Evolutionary conservation across 805 yeast genomes (phyloP), one percentile per base, ranked within the genome.

Genomic region (Peterozyma xylosa): DNA sequence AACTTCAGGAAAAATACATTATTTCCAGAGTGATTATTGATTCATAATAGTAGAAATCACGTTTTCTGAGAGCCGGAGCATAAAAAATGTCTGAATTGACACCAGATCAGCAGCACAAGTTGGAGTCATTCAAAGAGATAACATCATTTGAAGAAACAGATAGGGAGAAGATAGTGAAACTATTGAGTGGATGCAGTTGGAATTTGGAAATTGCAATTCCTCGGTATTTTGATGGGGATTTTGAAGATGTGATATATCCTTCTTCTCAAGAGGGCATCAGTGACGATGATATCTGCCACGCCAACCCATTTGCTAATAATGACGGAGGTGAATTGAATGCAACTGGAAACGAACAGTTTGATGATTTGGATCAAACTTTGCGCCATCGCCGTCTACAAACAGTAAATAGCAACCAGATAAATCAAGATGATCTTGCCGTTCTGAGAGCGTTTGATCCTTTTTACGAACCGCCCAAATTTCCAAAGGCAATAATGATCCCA

Each of bases 121-220:
- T 77, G 45, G 62, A 64, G 35, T 72, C 72, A 42, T 78, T 78
- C 55, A 74, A 70, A 50, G 67, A 68, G 45, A 72, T 78, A 42
- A 69, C 81, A 0, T 63, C 71, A 2, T 73, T 68, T 49, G 70
- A 70, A 9, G 75, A 71, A 5, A 70, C 64, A 0, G 75, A 76
- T 27, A 60, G 67, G 38, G 70, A 68, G 1, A 67, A 72, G 37
- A 71, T 80, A 2, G 57, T 71, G 3, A 58, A 65, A 42, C 57
- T 81, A 21, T 56, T 82, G 42, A 59, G 67, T 30, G 68, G 73
- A 39, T 71, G 78, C 51, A 71, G 77, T 40, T 80, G 80, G 80
- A 72, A 80, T 52, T 54, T 83, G 41, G 86, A 82, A 52, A 65
- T 71, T 37, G 78, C 88, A 1, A 59, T 81, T 30, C 72, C 82